These are phyloP conservation scores for Corymbia maculata DNA, from an alignment of 345 rosid genomes.

Conservation along the genomic window DNA sequence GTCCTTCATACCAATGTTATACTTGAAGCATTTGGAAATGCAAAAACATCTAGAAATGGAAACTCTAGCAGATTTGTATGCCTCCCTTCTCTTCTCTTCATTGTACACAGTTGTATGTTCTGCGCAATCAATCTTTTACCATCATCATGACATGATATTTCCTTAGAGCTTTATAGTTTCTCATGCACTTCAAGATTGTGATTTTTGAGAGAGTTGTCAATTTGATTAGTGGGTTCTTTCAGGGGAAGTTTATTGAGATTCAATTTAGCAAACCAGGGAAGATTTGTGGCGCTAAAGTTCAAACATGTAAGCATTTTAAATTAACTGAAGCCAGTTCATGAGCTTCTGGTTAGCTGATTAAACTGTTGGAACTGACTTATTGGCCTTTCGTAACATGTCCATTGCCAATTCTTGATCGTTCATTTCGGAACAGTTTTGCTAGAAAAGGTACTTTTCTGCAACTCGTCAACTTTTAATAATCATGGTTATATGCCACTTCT, in stretches of 20 bases:
- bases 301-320: conserved; percentile 57
- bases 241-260: conserved; percentile 92
- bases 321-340: neutral
- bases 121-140: neutral
- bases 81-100: neutral
- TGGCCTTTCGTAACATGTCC: neutral
- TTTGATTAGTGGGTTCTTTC: neutral
- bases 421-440: conserved; percentile 45
- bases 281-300: conserved; percentile 78
- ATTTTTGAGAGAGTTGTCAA: neutral
- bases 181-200: neutral
- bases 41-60: conserved; percentile 82
- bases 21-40: conserved; percentile 98
- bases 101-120: neutral
- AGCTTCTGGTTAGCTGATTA: neutral
- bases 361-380: conserved; percentile 13
- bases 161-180: neutral
- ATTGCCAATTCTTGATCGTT: neutral
- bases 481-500: conserved; percentile 10
- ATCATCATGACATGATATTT: neutral
- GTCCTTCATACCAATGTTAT: conserved; percentile 60
- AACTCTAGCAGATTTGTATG: conserved; percentile 97
- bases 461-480: neutral
- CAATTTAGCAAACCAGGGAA: conserved; percentile 72
- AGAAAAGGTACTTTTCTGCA: conserved; percentile 69